Evolutionary conservation across 2,329 filamentous ascomycete genomes (phyloP).

Genomic region (Paecilomyces sp.): DNA sequence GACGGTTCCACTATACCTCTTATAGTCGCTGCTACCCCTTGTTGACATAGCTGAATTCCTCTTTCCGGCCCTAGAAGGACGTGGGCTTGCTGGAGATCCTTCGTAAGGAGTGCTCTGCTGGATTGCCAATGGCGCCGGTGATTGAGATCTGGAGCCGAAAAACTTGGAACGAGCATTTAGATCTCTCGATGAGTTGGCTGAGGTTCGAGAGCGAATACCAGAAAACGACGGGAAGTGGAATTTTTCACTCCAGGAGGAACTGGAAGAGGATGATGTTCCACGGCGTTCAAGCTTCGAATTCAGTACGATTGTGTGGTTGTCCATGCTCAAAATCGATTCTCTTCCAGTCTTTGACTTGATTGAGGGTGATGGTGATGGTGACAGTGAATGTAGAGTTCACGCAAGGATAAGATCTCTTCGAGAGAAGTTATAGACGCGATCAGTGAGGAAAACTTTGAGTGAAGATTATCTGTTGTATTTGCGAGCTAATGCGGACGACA

Average conservation of each 20-base stretch:
- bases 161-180: constrained; percentile 4
- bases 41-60: constrained; percentile 14
- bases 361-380: neutral
- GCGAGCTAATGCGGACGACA: neutral
- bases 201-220: neutral
- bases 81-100: constrained; percentile 9
- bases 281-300: neutral
- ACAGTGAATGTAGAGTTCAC: neutral
- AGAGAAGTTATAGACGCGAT: neutral
- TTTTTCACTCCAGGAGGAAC: neutral
- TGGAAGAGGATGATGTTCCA: neutral
- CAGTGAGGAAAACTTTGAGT: neutral
- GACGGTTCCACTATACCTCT: constrained; percentile 32
- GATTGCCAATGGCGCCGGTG: constrained; percentile 13
- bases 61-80: constrained; percentile 7
- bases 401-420: neutral
- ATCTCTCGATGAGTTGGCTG: neutral
- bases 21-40: constrained; percentile 25
- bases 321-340: neutral
- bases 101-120: constrained; percentile 5
- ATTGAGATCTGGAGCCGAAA: constrained; percentile 14
- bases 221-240: constrained; percentile 2
- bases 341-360: neutral
- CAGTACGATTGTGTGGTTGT: neutral
- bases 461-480: neutral